Evolutionary conservation across 352 stramenopile genomes (phyloP).

Genomic region (Globisporangium abappressorium): DNA sequence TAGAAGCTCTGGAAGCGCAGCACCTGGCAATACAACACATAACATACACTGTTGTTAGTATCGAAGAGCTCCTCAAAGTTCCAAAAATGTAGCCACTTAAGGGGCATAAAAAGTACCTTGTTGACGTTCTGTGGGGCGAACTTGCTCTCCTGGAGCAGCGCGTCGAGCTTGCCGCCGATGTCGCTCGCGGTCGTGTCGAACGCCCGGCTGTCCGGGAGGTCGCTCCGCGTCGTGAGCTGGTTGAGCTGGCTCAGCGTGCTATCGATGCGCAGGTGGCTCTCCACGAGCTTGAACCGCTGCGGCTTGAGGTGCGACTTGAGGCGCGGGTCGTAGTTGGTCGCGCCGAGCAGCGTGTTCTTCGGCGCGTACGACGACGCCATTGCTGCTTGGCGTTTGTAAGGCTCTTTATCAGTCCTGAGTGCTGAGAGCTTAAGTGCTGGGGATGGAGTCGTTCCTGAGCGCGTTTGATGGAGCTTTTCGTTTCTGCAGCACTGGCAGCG

Average conservation of each 20-base stretch:
- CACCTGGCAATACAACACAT: constrained; percentile 26
- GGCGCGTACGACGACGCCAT: constrained; percentile 49
- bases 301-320: constrained; percentile 69
- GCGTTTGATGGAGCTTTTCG: not conserved
- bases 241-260: constrained; percentile 61
- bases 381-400: not conserved
- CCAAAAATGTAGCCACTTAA: not conserved
- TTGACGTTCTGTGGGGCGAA: constrained; percentile 77
- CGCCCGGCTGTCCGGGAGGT: constrained; percentile 48
- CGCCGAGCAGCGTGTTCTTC: constrained; percentile 75
- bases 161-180: constrained; percentile 51
- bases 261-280: constrained; percentile 56
- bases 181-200: constrained; percentile 64
- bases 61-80: not conserved
- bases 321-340: constrained; percentile 68
- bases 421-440: not conserved
- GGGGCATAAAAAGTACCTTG: constrained; percentile 27
- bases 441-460: not conserved
- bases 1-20: constrained; percentile 88
- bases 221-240: constrained; percentile 49
- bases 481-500: not conserved
- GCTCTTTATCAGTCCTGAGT: not conserved
- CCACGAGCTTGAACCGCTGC: constrained; percentile 77
- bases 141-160: constrained; percentile 53
- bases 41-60: not conserved